Evolutionary conservation across 345 rosid genomes (phyloP).

Genomic region (Populus ilicifolia): DNA sequence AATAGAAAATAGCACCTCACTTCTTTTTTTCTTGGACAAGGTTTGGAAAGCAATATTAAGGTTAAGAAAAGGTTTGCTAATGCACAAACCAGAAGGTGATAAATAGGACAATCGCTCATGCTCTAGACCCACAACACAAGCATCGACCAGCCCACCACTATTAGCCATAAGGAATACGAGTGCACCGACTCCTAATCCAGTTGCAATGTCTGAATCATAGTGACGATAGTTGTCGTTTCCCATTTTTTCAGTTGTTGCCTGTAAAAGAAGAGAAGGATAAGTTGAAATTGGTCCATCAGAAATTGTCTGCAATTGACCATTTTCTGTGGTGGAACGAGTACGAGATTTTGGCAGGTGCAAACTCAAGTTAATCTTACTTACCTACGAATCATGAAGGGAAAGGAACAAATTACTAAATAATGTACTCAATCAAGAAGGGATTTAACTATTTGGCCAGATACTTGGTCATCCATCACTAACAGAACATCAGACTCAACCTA

Average conservation of each 20-base stretch:
- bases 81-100: slow-evolving; percentile 66
- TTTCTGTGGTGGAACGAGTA: not conserved
- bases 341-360: not conserved
- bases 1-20: not conserved
- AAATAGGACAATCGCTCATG: slow-evolving; percentile 73
- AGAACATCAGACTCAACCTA: not conserved
- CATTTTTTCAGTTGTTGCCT: slow-evolving; percentile 1
- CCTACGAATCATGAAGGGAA: not conserved
- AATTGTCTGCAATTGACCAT: not conserved
- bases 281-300: not conserved
- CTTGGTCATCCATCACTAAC: not conserved
- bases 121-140: slow-evolving; percentile 71
- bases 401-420: not conserved
- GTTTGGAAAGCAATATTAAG: not conserved
- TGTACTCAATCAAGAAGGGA: not conserved
- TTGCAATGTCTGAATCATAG: slow-evolving; percentile 78
- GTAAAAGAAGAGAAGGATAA: slow-evolving; percentile 12
- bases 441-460: not conserved
- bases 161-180: slow-evolving; percentile 52
- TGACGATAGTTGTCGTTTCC: slow-evolving; percentile 44
- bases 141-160: slow-evolving; percentile 64
- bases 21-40: not conserved
- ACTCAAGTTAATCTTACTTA: too few relatives aligned
- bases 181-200: slow-evolving; percentile 71
- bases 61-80: not conserved